Conservation (phyloP, 306 rosid species). For the Gastrolobium bilobum region DNA sequence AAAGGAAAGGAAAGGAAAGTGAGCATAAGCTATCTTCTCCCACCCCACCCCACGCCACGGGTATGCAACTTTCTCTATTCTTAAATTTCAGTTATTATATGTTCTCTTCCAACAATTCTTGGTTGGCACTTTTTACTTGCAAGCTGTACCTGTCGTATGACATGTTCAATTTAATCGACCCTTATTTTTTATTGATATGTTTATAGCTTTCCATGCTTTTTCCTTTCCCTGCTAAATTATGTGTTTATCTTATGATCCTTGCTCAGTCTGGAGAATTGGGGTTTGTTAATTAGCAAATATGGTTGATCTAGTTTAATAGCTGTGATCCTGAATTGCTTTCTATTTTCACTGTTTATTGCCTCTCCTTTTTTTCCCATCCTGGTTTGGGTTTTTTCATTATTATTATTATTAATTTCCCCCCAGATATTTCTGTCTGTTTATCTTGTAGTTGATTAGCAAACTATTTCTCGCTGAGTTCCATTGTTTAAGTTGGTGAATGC, state of each 20-base stretch:
- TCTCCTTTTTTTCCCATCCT: neutral
- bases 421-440: neutral
- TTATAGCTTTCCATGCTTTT: slow-evolving; percentile 4
- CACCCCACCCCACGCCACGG: neutral
- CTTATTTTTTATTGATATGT: neutral
- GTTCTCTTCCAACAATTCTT: slow-evolving; percentile 13
- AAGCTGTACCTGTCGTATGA: slow-evolving; percentile 27
- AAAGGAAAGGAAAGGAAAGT: neutral
- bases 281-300: slow-evolving; percentile 12
- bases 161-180: slow-evolving; percentile 30
- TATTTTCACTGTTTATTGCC: neutral
- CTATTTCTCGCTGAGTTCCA: neutral
- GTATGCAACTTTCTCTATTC: slow-evolving; percentile 18
- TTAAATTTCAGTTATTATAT: neutral
- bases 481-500: slow-evolving; percentile 10
- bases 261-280: neutral
- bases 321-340: neutral
- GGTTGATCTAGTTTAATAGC: slow-evolving; percentile 34
- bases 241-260: slow-evolving; percentile 39
- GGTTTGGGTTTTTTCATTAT: neutral
- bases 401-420: neutral
- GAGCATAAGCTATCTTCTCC: slow-evolving; percentile 20
- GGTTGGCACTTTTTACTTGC: neutral
- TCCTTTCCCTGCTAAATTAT: slow-evolving; percentile 3
- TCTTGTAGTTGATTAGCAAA: slow-evolving; percentile 12